Evolutionary conservation across 768 basidiomycete genomes (phyloP).

Genomic region (Dentipellis sp.): DNA sequence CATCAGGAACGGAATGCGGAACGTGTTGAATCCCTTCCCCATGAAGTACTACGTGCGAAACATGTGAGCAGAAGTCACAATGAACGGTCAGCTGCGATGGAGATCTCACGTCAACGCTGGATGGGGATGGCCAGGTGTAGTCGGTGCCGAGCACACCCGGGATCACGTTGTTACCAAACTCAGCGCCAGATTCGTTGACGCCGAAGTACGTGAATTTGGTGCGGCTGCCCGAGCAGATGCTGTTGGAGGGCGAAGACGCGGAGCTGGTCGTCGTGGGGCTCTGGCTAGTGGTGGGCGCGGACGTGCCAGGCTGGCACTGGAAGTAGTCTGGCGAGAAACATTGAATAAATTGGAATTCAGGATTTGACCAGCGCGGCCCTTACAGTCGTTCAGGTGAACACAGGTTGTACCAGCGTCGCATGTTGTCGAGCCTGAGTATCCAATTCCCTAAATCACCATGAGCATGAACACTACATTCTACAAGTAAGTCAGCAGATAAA

Average conservation of each 20-base stretch:
- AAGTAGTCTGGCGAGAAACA: slow-evolving; percentile 29
- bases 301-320: slow-evolving; percentile 34
- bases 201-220: slow-evolving; percentile 58
- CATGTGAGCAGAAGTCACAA: neutral
- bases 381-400: slow-evolving; percentile 33
- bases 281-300: slow-evolving; percentile 20
- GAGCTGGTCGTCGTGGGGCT: slow-evolving; percentile 20
- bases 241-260: slow-evolving; percentile 7
- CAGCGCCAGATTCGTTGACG: slow-evolving; percentile 54
- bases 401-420: slow-evolving; percentile 39
- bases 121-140: slow-evolving; percentile 40
- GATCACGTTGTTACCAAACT: slow-evolving; percentile 41
- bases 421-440: slow-evolving; percentile 33
- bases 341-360: neutral
- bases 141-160: slow-evolving; percentile 36
- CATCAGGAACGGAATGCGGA: slow-evolving; percentile 52
- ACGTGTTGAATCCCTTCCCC: slow-evolving; percentile 47
- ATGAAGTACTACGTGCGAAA: slow-evolving; percentile 33
- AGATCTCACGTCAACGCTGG: slow-evolving; percentile 27
- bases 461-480: neutral
- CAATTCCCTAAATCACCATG: slow-evolving; percentile 20
- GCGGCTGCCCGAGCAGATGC: slow-evolving; percentile 27
- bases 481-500: neutral
- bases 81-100: neutral
- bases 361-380: slow-evolving; percentile 2